Conservation (phyloP, 2,329 filamentous ascomycete genomes). For the Aspergillus fructus region DNA sequence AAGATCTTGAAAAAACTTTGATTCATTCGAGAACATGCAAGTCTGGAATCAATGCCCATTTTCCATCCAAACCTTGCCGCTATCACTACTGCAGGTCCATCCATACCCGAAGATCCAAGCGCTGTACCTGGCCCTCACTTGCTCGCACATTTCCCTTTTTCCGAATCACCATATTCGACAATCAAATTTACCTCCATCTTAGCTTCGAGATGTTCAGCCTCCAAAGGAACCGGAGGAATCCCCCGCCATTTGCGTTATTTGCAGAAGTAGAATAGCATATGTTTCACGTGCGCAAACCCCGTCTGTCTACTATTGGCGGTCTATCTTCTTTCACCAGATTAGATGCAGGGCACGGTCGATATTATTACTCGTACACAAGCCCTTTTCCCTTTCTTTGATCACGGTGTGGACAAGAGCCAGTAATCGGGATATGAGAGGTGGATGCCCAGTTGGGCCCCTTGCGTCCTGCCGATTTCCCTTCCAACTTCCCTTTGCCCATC, state of each 20-base stretch:
- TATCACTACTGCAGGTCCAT: neutral
- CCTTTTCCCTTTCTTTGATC: slow-evolving; percentile 5
- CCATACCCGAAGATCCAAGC: neutral
- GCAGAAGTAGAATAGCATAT: slow-evolving; percentile 11
- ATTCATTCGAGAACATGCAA: neutral
- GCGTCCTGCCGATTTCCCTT: slow-evolving; percentile 15
- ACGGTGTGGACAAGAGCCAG: slow-evolving; percentile 3
- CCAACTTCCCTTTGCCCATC: neutral
- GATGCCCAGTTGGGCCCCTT: slow-evolving; percentile 18
- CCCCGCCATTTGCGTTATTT: slow-evolving; percentile 7
- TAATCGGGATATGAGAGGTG: slow-evolving; percentile 10
- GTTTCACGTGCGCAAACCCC: slow-evolving; percentile 16
- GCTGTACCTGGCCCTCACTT: neutral
- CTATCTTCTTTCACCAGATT: slow-evolving; percentile 8
- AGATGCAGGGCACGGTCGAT: slow-evolving; percentile 19
- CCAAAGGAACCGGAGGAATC: neutral
- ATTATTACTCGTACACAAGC: slow-evolving; percentile 7
- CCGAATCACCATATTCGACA: neutral
- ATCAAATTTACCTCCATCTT: neutral
- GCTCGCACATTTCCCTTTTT: neutral
- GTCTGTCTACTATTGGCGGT: slow-evolving; percentile 16
- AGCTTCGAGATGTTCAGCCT: no score
- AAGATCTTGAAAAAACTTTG: neutral
- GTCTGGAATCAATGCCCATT: neutral
- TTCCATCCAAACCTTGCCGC: neutral